Evolutionary conservation across 2,329 filamentous ascomycete genomes (phyloP), one percentile per base, ranked within the genome.

Genomic region (Fusarium euwallaceae): DNA sequence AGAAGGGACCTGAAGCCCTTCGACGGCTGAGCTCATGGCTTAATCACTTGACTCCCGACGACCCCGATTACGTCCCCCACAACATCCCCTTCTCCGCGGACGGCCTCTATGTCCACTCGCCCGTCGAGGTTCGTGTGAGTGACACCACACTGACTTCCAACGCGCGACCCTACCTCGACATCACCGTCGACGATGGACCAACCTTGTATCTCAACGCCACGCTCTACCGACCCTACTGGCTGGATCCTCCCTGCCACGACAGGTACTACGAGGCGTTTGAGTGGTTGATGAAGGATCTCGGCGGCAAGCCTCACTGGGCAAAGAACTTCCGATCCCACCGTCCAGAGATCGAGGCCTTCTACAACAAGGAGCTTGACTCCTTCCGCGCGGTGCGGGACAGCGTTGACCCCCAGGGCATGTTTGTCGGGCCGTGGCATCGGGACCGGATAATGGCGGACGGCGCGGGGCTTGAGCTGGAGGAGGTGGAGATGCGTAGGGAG

Each of bases 191-290:
- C 2, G 87, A 92, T 68, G 92, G 90, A 1, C 93, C 95, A 8
- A 95, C 94, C 0, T 86, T 98, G 2, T 98, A 97, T 82, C 90
- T 98, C 67, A 98, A 98, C 79, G 95, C 95, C 22, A 97, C 95
- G 0, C 89, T 98, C 41, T 98, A 98, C 83, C 89, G 95, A 17
- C 94, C 95, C 0, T 97, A 97, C 81, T 86, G 89, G 78, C 87
- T 87, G 69, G 94, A 97, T 77, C 95, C 95, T 11, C 93, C 94
- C 0, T 95, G 93, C 79, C 89, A 87, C 63, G 87, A 88, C 64
- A 89, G 93, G 56, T 97, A 97, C 86, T 98, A 97, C 82, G 88
- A 95, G 83, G 95, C 93, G 1, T 97, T 98, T 75, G 95, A 98
- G 83, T 96, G 92, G 87, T 86, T 98, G 55, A 97, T 97, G 95